Evolutionary conservation across 306 rosid genomes (phyloP).

Genomic region (Phaseolus lunatus): DNA sequence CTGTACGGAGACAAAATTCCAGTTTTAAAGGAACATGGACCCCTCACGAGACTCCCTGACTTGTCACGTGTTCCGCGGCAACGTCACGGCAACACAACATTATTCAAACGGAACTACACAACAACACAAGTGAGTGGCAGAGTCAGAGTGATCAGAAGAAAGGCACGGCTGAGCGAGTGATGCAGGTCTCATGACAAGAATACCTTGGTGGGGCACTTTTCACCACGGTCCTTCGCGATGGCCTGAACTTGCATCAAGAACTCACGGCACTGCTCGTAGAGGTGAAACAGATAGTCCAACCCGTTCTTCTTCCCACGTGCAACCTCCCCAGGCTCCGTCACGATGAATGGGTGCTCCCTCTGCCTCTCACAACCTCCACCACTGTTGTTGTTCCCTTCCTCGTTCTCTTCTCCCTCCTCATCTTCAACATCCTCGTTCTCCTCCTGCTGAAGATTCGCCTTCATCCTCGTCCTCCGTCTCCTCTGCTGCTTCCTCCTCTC

Average conservation of each 20-base stretch:
- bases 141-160: neutral
- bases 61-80: constrained; percentile 54
- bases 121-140: constrained; percentile 18
- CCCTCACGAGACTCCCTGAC: constrained; percentile 47
- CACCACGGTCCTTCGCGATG: constrained; percentile 90
- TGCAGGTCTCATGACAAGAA: neutral
- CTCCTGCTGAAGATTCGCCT: constrained; percentile 14
- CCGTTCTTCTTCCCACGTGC: constrained; percentile 99
- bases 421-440: constrained; percentile 52
- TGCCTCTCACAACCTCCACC: constrained; percentile 64
- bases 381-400: constrained; percentile 30
- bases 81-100: constrained; percentile 17
- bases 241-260: constrained; percentile 89
- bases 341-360: constrained; percentile 94
- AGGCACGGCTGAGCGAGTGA: neutral
- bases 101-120: constrained; percentile 33
- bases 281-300: constrained; percentile 89
- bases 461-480: constrained; percentile 50
- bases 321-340: constrained; percentile 97
- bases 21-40: constrained; percentile 9
- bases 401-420: constrained; percentile 49
- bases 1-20: constrained; percentile 35
- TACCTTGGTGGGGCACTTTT: constrained; percentile 97
- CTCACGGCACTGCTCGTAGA: constrained; percentile 91
- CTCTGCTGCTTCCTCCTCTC: constrained; percentile 61